These are phyloP conservation scores for Anthracocystis setariae DNA, from an alignment of 1,284 basidiomycete genomes.

Conservation along the genomic window DNA sequence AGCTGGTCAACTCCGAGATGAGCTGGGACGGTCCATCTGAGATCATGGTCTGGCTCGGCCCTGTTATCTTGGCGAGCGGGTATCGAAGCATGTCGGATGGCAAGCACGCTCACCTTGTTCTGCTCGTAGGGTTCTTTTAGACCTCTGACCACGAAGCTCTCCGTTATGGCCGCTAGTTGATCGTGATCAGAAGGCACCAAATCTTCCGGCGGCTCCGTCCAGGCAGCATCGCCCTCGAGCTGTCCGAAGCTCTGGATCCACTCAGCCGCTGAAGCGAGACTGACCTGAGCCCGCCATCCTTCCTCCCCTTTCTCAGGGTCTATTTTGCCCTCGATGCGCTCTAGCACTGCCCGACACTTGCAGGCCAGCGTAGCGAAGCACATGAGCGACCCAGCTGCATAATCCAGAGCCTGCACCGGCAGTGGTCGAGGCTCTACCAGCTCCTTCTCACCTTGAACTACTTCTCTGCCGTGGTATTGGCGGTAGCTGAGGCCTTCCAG, in stretches of 20 bases:
- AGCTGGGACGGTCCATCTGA: conserved; percentile 21
- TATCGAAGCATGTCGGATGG: conserved; percentile 19
- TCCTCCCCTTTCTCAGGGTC: neutral
- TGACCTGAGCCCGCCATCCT: conserved; percentile 37
- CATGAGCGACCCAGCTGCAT: conserved; percentile 74
- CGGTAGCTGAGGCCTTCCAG: conserved; percentile 73
- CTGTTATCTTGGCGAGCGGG: neutral
- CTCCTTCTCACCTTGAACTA: conserved; percentile 4
- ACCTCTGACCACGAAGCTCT: conserved; percentile 16
- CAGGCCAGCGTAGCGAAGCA: conserved; percentile 61
- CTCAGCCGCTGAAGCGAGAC: conserved; percentile 25
- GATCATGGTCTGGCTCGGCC: neutral
- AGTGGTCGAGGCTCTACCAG: conserved; percentile 70
- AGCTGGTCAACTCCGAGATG: conserved; percentile 27
- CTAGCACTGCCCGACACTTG: conserved; percentile 14
- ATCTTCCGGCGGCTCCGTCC: conserved; percentile 14
- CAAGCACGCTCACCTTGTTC: conserved; percentile 10
- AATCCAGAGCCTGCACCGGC: conserved; percentile 76
- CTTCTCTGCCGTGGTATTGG: conserved; percentile 64
- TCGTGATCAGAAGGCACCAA: conserved; percentile 2
- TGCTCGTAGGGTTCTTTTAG: neutral
- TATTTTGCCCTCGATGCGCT: neutral
- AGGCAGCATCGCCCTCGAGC: conserved; percentile 18
- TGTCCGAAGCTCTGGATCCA: conserved; percentile 33
- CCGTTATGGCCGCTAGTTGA: conserved; percentile 2